These are phyloP conservation scores for Penicillium egyptiacum DNA, from an alignment of 495 filamentous ascomycete species.

Conservation along the genomic window DNA sequence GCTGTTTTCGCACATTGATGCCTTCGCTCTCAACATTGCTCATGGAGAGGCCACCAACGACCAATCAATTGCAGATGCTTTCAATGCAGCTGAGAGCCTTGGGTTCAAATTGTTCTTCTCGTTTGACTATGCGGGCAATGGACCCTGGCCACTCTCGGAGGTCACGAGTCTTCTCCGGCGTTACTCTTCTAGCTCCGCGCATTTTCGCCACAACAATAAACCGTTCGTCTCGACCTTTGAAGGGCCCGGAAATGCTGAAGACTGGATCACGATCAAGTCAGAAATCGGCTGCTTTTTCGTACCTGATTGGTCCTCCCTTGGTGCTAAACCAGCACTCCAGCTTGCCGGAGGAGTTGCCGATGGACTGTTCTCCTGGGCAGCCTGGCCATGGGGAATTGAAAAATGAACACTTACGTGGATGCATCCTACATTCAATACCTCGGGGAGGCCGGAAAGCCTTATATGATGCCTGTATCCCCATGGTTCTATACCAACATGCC, in stretches of 20 bases:
- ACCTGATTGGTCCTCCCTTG: conserved; percentile 64
- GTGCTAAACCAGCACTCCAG: conserved; percentile 39
- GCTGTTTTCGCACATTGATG: no score
- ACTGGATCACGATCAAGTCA: conserved; percentile 59
- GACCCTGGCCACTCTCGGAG: conserved; percentile 53
- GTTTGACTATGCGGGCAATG: conserved; percentile 63
- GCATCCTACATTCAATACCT: conserved; percentile 44
- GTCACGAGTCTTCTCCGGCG: conserved; percentile 57
- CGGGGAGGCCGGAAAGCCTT: conserved; percentile 49
- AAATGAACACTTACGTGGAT: conserved; percentile 52
- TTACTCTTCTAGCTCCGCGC: conserved; percentile 51
- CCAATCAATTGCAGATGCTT: no score
- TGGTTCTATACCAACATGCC: conserved; percentile 68
- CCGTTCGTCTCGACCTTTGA: conserved; percentile 77
- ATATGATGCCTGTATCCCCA: conserved; percentile 71
- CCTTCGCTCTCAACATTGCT: no score
- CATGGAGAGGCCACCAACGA: no score
- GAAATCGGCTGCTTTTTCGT: conserved; percentile 56
- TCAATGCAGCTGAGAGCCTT: no score
- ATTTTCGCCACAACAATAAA: conserved; percentile 53
- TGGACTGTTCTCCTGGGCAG: conserved; percentile 65
- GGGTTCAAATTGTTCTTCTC: conserved; percentile 69
- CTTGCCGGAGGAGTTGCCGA: conserved; percentile 43
- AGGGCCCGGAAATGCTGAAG: conserved; percentile 54
- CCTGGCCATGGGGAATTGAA: conserved; percentile 59